phyloP scores from a whole-genome alignment of 2,329 filamentous ascomycete species.

The Aspergillus sp. region DNA sequence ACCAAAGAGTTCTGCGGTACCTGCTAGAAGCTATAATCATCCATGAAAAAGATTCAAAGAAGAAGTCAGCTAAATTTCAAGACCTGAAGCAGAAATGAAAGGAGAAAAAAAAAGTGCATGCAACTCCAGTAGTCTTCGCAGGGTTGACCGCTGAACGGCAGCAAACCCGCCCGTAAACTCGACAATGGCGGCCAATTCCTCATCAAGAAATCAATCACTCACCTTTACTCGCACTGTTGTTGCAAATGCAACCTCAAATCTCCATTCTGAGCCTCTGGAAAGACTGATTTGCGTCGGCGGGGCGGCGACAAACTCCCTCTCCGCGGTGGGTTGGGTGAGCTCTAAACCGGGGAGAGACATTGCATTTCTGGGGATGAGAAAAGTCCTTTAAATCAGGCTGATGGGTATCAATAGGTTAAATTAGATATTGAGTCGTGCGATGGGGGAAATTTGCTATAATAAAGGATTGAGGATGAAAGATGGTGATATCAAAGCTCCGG shows the following conservation, averaged over 20 bases:
- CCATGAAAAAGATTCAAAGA: not conserved
- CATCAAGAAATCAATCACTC: constrained; percentile 5
- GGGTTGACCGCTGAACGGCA: too few species aligned
- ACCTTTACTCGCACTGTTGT: constrained; percentile 52
- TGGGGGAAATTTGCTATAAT: too few species aligned
- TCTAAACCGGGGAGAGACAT: constrained; percentile 75
- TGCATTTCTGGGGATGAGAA: constrained; percentile 14
- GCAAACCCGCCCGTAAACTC: too few species aligned
- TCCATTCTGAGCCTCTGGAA: constrained; percentile 67
- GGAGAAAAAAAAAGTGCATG: too few species aligned
- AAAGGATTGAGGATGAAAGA: not conserved
- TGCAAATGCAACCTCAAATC: constrained; percentile 65
- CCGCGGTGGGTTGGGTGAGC: constrained; percentile 59
- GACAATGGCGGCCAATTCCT: too few species aligned
- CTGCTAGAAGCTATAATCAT: constrained; percentile 59
- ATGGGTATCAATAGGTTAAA: not conserved
- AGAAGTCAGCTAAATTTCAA: too few species aligned
- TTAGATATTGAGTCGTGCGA: not conserved
- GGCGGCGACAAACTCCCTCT: constrained; percentile 30
- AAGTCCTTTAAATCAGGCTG: not conserved
- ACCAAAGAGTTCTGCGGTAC: constrained; percentile 89
- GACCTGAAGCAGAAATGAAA: not conserved
- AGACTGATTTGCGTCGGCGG: constrained; percentile 49
- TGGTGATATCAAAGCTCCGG: too few species aligned
- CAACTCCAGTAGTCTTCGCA: too few species aligned